Evolutionary conservation across 768 basidiomycete genomes (phyloP).

Genomic region (Crepidotus variabilis): DNA sequence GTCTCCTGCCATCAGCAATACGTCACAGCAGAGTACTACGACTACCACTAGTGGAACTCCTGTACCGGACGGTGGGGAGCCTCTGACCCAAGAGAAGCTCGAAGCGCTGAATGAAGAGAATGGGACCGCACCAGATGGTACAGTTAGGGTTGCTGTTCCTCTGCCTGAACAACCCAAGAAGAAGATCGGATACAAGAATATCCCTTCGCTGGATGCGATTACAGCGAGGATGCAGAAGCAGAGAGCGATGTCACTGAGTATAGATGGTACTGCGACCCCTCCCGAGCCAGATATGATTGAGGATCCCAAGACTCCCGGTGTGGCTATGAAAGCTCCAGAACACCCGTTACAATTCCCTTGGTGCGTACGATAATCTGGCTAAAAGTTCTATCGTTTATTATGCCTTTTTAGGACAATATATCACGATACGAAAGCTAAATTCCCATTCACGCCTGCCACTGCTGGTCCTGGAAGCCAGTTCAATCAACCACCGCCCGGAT

Average conservation of each 20-base stretch:
- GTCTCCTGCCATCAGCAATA: constrained; percentile 54
- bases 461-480: constrained; percentile 17
- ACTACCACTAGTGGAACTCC: constrained; percentile 25
- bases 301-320: constrained; percentile 79
- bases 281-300: constrained; percentile 78
- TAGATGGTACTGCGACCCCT: constrained; percentile 63
- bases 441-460: constrained; percentile 50
- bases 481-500: constrained; percentile 15
- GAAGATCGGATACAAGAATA: constrained; percentile 81
- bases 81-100: constrained; percentile 63
- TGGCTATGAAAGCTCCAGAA: constrained; percentile 67
- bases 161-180: constrained; percentile 26
- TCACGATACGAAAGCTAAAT: constrained; percentile 82
- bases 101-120: constrained; percentile 62
- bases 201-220: constrained; percentile 82
- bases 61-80: constrained; percentile 37
- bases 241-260: constrained; percentile 48
- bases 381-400: neutral
- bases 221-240: constrained; percentile 75
- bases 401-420: constrained; percentile 70
- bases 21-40: constrained; percentile 44
- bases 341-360: constrained; percentile 85
- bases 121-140: constrained; percentile 17
- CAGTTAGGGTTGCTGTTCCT: constrained; percentile 15
- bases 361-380: constrained; percentile 36